Base-by-base conservation (phyloP, 2,329 filamentous ascomycete genomes). In the Aureobasidium namibiae region DNA sequence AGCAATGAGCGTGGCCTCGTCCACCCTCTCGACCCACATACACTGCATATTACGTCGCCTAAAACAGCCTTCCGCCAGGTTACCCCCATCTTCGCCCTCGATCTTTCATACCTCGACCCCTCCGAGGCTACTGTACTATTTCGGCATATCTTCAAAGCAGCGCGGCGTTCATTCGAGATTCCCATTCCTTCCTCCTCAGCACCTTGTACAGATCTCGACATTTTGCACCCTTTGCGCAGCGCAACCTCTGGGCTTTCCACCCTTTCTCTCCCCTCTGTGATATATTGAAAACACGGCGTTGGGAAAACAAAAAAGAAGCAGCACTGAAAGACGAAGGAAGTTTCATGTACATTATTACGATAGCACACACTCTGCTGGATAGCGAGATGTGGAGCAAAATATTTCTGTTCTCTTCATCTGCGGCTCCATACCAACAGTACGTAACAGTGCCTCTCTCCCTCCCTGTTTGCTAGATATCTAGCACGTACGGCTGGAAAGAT, bases 121-220 rank as follows among this genome's bases (percentile, higher is more conserved):
- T 24, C 29, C 50, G 33, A 31, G 38, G 33, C 24, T 5, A 41
- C n/a, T 54, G 50, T 54, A 54, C 33, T 54, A 54, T 54, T 54
- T 54, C 50, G 50, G 50, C 50, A 54, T 54, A n/a, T 24, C 39
- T 54, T 54, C 49, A 41, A 54, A 42, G 50, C 38, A 54, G 50
- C 50, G 50, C 24, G 50, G 50, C 50, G 50, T 54, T 54, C 10
- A 38, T 54, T 38, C 42, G 50, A 31, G 38, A 24, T 23, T 11
- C 9, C 13, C 10, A 21, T 42, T 16, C 16, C 26, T 21, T 42
- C 38, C 24, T 42, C 4, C 18, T 23, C 36, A 38, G 50, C 36
- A 33, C 13, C 21, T 16, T 54, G 50, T 54, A 54, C 50, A 42
- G 38, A 42, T 54, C 16, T 23, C 50, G 24, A 42, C 24, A 39